Base-by-base conservation (phyloP, 192 early-diverging fungal species). In the Martensiomyces pterosporus region DNA sequence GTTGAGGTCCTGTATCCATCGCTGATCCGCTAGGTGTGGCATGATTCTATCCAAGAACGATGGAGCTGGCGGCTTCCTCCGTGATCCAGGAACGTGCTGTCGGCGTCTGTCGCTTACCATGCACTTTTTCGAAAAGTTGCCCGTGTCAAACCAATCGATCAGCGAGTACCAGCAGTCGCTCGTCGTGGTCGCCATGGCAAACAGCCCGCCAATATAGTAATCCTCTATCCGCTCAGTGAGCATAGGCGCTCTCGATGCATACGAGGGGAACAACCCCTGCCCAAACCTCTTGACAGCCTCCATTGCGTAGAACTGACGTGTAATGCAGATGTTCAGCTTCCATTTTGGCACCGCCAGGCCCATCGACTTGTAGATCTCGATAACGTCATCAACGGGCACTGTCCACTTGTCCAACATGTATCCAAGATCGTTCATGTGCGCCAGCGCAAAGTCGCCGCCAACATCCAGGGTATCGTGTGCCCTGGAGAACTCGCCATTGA, bases 191-290 rank as follows among this genome's bases (percentile, higher is more conserved):
- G 64, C 57, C 68, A 67, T 72, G 3, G 55, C 50, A 33, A 43
- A 57, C 24, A 77, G 33, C 3, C 88, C 92, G 16, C 92, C 90
- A 35, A 79, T 64, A 51, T 81, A 78, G 39, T 94, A 92, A 16
- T 76, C 59, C 35, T 83, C 75, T 24, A 87, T 55, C 12, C 87
- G 66, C 53, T 91, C 88, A 1, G 81, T 76, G 44, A 94, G 61
- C 56, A 90, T 89, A 1, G 90, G 90, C 8, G 84, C 77, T 70
- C 79, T 48, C 3, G 51, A 41, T 26, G 61, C 73, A 47, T 64
- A 79, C 15, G 55, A 63, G 2, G 59, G 57, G 16, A 62, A 73
- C 46, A 80, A 41, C 0, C 55, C 50, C 2, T 43, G 14, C 0
- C 73, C 73, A 47, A 76, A 76, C 14, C 73, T 51, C 54, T 65